Evolutionary conservation across 352 stramenopile species (phyloP), one percentile per base, ranked within the genome.

Genomic region (Thalassiosira tumida): DNA sequence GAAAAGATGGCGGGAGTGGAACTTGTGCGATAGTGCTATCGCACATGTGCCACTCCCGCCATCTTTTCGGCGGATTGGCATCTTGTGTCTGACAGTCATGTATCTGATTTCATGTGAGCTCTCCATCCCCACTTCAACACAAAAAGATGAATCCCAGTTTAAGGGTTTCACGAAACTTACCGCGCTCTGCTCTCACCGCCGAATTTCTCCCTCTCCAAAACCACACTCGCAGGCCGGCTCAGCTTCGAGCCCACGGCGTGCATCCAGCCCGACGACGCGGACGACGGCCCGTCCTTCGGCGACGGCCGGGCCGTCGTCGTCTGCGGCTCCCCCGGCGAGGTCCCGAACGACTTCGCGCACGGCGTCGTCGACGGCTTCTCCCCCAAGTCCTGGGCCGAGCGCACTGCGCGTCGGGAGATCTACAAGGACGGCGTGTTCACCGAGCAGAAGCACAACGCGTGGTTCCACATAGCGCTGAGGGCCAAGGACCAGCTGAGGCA

Each of bases 401-500:
- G 35, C 17, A 14, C 3, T 65, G 26, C 41, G 35, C n/a, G 37
- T 70, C 7, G 37, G 13, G 21, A 73, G 43, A 41, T 76, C 14
- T 85, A 72, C 15, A 87, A 87, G 47, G 81, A 87, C 70, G 50
- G 29, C 29, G 7, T 35, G 59, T 37, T 35, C 59, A 69, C 59
- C 4, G 64, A 73, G 13, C 87, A 94, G 67, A 94, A 91, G 67
- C 13, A 54, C 13, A 54, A 26, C 31, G 24, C 29, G 15, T 83
- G 76, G 76, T 38, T 31, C 21, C 33, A 73, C 15, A 59, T 87
- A 41, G 80, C 79, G 38, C 38, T 94, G 74, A 70, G 83, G 13
- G 69, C 64, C 1, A 67, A 84, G 2, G 93, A 95, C 86, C 93
- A 96, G 67, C 78, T 96, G 17, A 41, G 93, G 24, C 89, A 95